These are phyloP conservation scores for Quercus lobata DNA, from an alignment of 331 rosid genomes.

Conservation along the genomic window DNA sequence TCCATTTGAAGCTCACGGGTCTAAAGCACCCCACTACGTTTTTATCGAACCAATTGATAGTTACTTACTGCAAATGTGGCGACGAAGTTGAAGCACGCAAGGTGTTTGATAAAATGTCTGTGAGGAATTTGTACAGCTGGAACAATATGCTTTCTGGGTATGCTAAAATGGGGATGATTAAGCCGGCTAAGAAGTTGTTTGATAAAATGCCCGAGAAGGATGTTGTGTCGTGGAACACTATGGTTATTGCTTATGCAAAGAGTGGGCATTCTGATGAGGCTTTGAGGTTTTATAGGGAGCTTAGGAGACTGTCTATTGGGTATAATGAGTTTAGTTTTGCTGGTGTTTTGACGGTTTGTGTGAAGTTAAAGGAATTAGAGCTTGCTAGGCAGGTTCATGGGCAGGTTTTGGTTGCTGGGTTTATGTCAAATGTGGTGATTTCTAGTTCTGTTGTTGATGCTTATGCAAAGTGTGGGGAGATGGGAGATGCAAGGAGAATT, in stretches of 20 bases:
- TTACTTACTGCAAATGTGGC: constrained; percentile 57
- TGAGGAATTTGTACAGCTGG: constrained; percentile 72
- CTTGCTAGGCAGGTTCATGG: constrained; percentile 78
- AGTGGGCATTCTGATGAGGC: constrained; percentile 47
- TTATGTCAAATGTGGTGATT: constrained; percentile 57
- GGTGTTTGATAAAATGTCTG: constrained; percentile 78
- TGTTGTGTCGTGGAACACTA: constrained; percentile 72
- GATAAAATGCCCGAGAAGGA: constrained; percentile 64
- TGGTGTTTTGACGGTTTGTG: constrained; percentile 63
- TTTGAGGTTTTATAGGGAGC: constrained; percentile 46
- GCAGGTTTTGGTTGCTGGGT: constrained; percentile 68
- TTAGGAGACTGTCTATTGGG: constrained; percentile 49
- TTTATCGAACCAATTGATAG: constrained; percentile 63
- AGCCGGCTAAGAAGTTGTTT: constrained; percentile 52
- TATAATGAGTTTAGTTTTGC: constrained; percentile 72
- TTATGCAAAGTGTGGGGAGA: constrained; percentile 66
- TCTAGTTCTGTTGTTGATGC: constrained; percentile 69
- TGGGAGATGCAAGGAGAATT: constrained; percentile 53
- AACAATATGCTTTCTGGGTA: constrained; percentile 78
- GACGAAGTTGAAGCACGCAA: constrained; percentile 48
- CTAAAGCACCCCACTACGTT: constrained; percentile 50
- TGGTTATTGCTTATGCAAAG: constrained; percentile 66
- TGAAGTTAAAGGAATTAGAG: constrained; percentile 45
- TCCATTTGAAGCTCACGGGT: constrained; percentile 68
- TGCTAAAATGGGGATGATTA: constrained; percentile 57